Percentiles rank a stretch among this genome's conserved stretches.
These are phyloP conservation scores for Acacia concinna DNA, from an alignment of 331 rosid genomes.

Conservation along the genomic window DNA sequence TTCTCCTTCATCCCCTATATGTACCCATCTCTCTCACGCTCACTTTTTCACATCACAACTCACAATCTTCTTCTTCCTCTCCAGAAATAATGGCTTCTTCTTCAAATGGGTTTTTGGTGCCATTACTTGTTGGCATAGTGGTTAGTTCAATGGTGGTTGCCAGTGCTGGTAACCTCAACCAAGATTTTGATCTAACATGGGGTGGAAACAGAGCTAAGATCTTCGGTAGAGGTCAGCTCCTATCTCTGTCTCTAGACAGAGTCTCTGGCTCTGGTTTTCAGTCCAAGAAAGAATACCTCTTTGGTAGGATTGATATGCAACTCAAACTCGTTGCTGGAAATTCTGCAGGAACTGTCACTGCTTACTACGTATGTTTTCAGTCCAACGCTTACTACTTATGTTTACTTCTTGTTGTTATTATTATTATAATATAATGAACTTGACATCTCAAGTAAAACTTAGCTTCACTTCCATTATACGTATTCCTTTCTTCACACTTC, in stretches of 20 bases:
- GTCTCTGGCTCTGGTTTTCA: slow-evolving; percentile 83
- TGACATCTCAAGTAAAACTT: neutral
- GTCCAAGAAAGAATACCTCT: slow-evolving; percentile 64
- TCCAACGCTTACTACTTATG: slow-evolving; percentile 80
- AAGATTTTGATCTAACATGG: slow-evolving; percentile 78
- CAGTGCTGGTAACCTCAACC: slow-evolving; percentile 53
- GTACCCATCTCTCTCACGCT: slow-evolving; percentile 35
- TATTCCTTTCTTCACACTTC: neutral
- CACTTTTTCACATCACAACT: slow-evolving; percentile 36
- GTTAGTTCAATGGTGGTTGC: slow-evolving; percentile 42
- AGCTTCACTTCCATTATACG: neutral
- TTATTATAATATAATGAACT: neutral
- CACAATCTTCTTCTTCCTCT: slow-evolving; percentile 12
- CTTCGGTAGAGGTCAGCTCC: slow-evolving; percentile 60
- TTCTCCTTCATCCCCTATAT: slow-evolving; percentile 23
- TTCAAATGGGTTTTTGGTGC: slow-evolving; percentile 12
- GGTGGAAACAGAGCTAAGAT: slow-evolving; percentile 67
- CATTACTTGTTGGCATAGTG: slow-evolving; percentile 30
- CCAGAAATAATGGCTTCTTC: slow-evolving; percentile 43
- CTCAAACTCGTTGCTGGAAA: slow-evolving; percentile 90
- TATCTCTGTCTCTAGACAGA: slow-evolving; percentile 69
- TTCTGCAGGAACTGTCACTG: slow-evolving; percentile 88
- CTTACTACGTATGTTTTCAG: slow-evolving; percentile 64
- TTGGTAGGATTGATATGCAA: slow-evolving; percentile 90
- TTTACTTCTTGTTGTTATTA: neutral